Evolutionary conservation across 352 stramenopile genomes (phyloP), one percentile per base, ranked within the genome.

Genomic region (Sclerospora graminicola): DNA sequence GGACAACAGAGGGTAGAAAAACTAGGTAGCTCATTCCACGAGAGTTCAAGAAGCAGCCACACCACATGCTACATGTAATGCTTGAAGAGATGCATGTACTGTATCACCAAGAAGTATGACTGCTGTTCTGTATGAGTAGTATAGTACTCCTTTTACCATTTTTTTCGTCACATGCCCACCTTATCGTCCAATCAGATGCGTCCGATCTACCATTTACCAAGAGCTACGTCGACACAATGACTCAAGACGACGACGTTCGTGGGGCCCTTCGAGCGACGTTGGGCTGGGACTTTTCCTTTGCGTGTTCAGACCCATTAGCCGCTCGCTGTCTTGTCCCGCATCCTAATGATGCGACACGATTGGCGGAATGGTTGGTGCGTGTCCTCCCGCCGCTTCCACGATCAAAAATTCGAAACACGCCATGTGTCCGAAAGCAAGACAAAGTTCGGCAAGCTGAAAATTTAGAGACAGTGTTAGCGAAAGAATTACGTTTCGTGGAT

Each of bases 231-330:
- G 6, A 7, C 13, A 3, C 4, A 26, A 6, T 6, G 21, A 6
- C 21, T 26, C 21, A 3, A 26, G 21, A 3, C 21, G 21, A 26
- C 21, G 62, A 81, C 34, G 52, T 85, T 29, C 65, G 66, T 24
- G 50, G 54, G 5, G 51, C 48, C 11, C 51, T 84, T 38, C 36
- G 42, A 20, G 24, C 37, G 34, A 34, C 55, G 49, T 47, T 87
- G 20, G 54, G 48, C 45, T 82, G 66, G 56, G 37, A 59, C 24
- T 79, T 75, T 32, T 64, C 66, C n/a, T 87, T 69, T 53, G 48
- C 58, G 28, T 76, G 64, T 8, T 55, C 40, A 0, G 65, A 82
- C 31, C 44, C 67, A 7, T 16, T 24, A 0, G 54, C 70, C 23
- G 59, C 62, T 35, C 75, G 75, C 5, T 82, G 69, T 19, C 54